phyloP scores from a whole-genome alignment of 1,284 basidiomycete genomes.

The Ustilago vetiveriae region DNA sequence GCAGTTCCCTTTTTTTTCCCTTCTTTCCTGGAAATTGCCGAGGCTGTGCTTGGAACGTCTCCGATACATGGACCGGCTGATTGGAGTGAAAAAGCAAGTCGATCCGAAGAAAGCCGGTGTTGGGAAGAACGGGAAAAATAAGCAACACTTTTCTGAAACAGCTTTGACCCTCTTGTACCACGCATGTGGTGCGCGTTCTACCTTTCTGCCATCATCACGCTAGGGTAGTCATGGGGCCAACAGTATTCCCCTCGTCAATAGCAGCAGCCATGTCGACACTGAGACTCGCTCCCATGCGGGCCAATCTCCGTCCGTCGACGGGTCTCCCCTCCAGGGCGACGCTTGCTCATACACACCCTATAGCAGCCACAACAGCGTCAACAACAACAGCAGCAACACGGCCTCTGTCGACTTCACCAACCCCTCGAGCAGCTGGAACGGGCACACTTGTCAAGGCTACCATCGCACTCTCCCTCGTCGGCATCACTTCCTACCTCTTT shows the following conservation, averaged over 20 bases:
- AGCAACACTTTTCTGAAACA: no score
- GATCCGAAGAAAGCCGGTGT: no score
- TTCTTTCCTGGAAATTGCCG: no score
- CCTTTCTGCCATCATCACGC: conserved; percentile 8
- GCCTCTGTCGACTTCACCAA: conserved; percentile 31
- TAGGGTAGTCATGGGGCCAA: conserved; percentile 20
- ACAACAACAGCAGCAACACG: conserved; percentile 7
- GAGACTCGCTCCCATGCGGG: neutral
- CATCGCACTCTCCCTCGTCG: conserved; percentile 46
- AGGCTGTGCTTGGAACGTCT: neutral
- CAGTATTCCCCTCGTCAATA: conserved; percentile 20
- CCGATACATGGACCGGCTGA: no score
- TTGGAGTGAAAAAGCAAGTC: no score
- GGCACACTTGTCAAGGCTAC: conserved; percentile 34
- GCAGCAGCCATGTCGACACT: conserved; percentile 10
- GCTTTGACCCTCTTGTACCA: no score
- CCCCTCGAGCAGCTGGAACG: conserved; percentile 13
- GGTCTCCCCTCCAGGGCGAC: neutral
- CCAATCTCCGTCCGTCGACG: neutral
- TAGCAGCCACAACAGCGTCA: neutral
- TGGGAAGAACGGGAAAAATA: no score
- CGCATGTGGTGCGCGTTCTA: neutral
- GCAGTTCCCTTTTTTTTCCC: conserved; percentile 71
- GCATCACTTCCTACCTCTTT: conserved; percentile 69
- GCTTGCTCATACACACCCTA: neutral